Evolutionary conservation across 306 rosid species (phyloP), one percentile per base, ranked within the genome.

Genomic region (Alnus rubra): DNA sequence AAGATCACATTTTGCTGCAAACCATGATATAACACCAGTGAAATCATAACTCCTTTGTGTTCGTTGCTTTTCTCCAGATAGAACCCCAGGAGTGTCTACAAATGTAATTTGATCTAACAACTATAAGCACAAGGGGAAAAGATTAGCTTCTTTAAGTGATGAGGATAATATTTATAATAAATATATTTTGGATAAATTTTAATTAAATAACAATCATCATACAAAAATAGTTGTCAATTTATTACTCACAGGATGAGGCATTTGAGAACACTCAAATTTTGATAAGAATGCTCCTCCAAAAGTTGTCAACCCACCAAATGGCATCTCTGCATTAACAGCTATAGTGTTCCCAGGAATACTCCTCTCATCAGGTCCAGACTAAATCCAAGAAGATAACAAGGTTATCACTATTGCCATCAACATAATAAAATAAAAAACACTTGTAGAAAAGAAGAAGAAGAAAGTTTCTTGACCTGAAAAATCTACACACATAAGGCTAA

Each of bases 331-430:
- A 74, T 93, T 89, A 86, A 95, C 99, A 50, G 92, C 99, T 5
- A 93, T 81, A 7, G 98, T 95, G 86, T 95, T 93, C 70, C 99
- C 98, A 18, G 98, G 99, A 83, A 93, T 80, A 81, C 96, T 95
- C 81, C 99, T 91, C 86, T 93, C 98, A 79, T 95, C 99, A 7
- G 97, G 91, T 77, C 99, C 99, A 71, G 96, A 90, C 99, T 95
- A 78, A 28, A 28, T 64, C 83, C 62, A 78, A 77, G 49, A 68
- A 65, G 42, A 75, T 30, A 78, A 31, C 64, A 39, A 75, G 76
- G 9, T 39, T 47, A 74, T 76, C 69, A 51, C 48, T 55, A 73
- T 44, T 50, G 65, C 42, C 64, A 28, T 39, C 11, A 76, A 68
- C 42, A 45, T 23, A 44, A 70, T 28, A 68, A 59, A 44, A 70